Base-by-base conservation (phyloP, 768 basidiomycete genomes). In the Naganishia randhawae region DNA sequence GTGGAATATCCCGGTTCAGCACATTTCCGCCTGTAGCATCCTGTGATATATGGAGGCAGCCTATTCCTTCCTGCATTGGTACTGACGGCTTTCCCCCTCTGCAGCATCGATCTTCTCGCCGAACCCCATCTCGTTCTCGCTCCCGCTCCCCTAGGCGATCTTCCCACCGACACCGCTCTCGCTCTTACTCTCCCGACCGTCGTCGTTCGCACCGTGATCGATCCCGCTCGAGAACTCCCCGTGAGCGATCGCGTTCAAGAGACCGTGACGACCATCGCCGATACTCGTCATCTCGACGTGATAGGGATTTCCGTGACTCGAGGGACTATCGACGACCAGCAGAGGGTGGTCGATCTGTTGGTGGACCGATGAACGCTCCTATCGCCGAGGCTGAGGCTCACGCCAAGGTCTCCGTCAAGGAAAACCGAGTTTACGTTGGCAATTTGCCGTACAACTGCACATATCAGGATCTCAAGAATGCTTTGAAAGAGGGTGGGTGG, bases 401-500 rank as follows among this genome's bases (percentile, higher is more conserved):
- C 74, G 87, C 92, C 76, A 94, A 96, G 81, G 85, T 88, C 78
- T 92, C 90, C 88, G 92, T 94, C 86, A 87, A 91, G 83, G 96
- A 98, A 85, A 92, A 97, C 81, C 86, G 95, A 74, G 92, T 98
- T 76, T 99, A 99, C 77, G 92, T 97, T 81, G 95, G 96, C 78
- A 99, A 99, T 81, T 86, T 99, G 82, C 92, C 91, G 80, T 99
- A 97, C 85, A 91, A 95, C 81, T 91, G 93, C 87, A 94, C 89
- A 83, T 98, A 95, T 83, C 87, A 92, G 82, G 96, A 98, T 84
- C 85, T 99, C 82, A 92, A 94, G 86, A 92, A 97, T 87, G 97
- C 96, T 81, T 95, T 96, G 92, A 86, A 91, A 89, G 91, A 91
- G 92, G 93, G 94, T 96, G 91, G 89, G 94, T 93, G 83, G 86